These are phyloP conservation scores for Fusarium globosum DNA, from an alignment of 2,329 filamentous ascomycete genomes.

Conservation along the genomic window DNA sequence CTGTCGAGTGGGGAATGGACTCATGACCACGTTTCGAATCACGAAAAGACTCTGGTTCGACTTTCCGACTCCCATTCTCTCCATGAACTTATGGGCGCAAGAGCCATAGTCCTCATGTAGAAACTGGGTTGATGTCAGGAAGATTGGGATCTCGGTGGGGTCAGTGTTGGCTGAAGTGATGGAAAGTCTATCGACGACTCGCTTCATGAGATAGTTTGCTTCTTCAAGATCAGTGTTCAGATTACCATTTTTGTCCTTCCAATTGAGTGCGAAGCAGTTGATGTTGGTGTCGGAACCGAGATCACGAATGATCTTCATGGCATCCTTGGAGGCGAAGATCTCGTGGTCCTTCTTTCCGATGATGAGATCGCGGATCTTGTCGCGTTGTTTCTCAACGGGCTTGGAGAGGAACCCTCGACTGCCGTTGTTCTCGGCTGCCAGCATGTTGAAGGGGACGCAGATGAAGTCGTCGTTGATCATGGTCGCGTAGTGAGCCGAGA, in stretches of 20 bases:
- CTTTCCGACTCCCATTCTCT: constrained; percentile 50
- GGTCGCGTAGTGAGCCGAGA: constrained; percentile 56
- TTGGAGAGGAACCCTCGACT: constrained; percentile 31
- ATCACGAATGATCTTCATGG: constrained; percentile 53
- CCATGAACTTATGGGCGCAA: constrained; percentile 56
- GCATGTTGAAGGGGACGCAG: constrained; percentile 57
- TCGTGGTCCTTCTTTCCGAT: constrained; percentile 51
- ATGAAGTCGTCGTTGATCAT: constrained; percentile 53
- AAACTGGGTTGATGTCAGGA: constrained; percentile 59
- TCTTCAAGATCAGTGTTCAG: constrained; percentile 59
- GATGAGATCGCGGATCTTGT: constrained; percentile 53
- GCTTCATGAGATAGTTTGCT: constrained; percentile 60
- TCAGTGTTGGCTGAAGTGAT: constrained; percentile 54
- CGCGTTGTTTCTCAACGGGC: constrained; percentile 49
- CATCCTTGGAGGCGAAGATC: constrained; percentile 50
- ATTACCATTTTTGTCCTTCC: constrained; percentile 50
- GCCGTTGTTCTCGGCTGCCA: constrained; percentile 49
- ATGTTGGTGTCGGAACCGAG: constrained; percentile 61
- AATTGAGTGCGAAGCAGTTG: constrained; percentile 59
- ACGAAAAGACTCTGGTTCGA: constrained; percentile 55
- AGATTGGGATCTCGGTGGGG: constrained; percentile 55
- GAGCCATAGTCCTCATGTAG: constrained; percentile 53
- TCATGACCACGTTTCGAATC: constrained; percentile 61
- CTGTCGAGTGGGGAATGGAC: constrained; percentile 54
- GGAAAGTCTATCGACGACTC: constrained; percentile 56